Percentiles rank a stretch among this genome's conserved stretches.
These are phyloP conservation scores for Begonia fuchsioides DNA, from an alignment of 306 rosid species.

Conservation along the genomic window DNA sequence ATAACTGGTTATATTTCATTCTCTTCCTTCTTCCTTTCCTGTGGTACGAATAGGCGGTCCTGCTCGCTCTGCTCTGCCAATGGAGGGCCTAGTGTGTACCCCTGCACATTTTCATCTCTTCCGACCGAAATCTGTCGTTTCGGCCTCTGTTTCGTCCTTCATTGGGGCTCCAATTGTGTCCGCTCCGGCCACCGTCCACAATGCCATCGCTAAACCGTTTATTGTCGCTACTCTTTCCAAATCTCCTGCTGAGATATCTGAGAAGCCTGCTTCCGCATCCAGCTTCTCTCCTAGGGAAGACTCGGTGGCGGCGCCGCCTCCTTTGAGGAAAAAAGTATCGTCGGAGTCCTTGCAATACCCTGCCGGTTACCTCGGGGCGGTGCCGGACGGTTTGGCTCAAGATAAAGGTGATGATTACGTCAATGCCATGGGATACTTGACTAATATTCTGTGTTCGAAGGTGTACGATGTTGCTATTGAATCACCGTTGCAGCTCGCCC, in stretches of 20 bases:
- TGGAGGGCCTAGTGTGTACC: conserved; percentile 41
- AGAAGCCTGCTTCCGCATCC: conserved; percentile 4
- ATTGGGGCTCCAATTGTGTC: background rate
- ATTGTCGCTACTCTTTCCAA: conserved; percentile 36
- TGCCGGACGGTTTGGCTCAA: conserved; percentile 23
- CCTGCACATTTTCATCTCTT: conserved; percentile 13
- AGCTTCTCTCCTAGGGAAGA: conserved; percentile 11
- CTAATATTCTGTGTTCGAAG: conserved; percentile 59
- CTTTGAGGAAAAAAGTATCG: conserved; percentile 17
- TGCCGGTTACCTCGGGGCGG: conserved; percentile 69
- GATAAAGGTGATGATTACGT: conserved; percentile 11
- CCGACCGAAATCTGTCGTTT: conserved; percentile 5
- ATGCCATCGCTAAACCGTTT: conserved; percentile 5
- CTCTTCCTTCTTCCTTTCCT: background rate
- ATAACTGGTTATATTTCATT: too few relatives aligned
- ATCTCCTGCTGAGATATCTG: conserved; percentile 14
- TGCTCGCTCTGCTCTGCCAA: conserved; percentile 5
- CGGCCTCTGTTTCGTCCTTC: background rate
- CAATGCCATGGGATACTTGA: conserved; percentile 56
- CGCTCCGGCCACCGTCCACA: background rate
- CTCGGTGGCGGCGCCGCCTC: conserved; percentile 2
- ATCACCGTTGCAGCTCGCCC: conserved; percentile 64
- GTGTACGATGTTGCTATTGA: conserved; percentile 78
- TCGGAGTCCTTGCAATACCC: conserved; percentile 50
- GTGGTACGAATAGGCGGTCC: background rate